These are phyloP conservation scores for Arthrocladium fulminans DNA, from an alignment of 2,329 filamentous ascomycete species.

Conservation along the genomic window DNA sequence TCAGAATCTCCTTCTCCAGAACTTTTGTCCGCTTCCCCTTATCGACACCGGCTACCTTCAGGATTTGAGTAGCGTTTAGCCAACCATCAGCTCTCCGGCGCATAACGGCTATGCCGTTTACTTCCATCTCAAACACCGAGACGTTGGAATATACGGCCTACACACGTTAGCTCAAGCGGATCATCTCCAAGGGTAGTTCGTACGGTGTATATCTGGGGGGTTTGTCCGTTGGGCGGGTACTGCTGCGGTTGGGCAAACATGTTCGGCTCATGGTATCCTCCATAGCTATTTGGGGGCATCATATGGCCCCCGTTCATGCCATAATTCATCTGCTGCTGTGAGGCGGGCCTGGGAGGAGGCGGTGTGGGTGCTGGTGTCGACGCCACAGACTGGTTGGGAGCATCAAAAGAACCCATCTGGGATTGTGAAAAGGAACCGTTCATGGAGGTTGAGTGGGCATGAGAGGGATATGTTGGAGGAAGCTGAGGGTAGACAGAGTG, in stretches of 20 bases:
- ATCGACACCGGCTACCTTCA: slow-evolving; percentile 94
- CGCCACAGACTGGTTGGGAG: slow-evolving; percentile 34
- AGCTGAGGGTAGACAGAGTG: slow-evolving; percentile 19
- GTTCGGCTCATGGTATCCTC: slow-evolving; percentile 34
- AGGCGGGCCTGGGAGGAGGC: slow-evolving; percentile 30
- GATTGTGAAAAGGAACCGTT: slow-evolving; percentile 31
- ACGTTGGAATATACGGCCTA: slow-evolving; percentile 89
- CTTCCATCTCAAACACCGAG: slow-evolving; percentile 97
- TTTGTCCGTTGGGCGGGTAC: slow-evolving; percentile 17
- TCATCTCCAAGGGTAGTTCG: slow-evolving; percentile 7
- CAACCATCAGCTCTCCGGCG: slow-evolving; percentile 88
- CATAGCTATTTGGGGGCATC: slow-evolving; percentile 29
- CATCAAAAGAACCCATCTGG: slow-evolving; percentile 35
- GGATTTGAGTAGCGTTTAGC: slow-evolving; percentile 95
- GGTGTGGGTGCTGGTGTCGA: slow-evolving; percentile 39
- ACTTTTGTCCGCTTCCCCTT: slow-evolving; percentile 98
- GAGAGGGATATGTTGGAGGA: slow-evolving; percentile 21
- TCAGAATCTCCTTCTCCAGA: slow-evolving; percentile 93
- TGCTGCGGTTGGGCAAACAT: slow-evolving; percentile 27
- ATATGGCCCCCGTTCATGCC: slow-evolving; percentile 20
- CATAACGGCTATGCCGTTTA: slow-evolving; percentile 90
- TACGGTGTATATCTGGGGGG: slow-evolving; percentile 40
- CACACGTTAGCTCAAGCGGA: slow-evolving; percentile 6
- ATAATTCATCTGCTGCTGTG: slow-evolving; percentile 30
- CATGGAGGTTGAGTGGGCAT: slow-evolving; percentile 22